These are phyloP conservation scores for Magnaporthiopsis incrustans DNA, from an alignment of 2,329 filamentous ascomycete genomes.

Conservation along the genomic window DNA sequence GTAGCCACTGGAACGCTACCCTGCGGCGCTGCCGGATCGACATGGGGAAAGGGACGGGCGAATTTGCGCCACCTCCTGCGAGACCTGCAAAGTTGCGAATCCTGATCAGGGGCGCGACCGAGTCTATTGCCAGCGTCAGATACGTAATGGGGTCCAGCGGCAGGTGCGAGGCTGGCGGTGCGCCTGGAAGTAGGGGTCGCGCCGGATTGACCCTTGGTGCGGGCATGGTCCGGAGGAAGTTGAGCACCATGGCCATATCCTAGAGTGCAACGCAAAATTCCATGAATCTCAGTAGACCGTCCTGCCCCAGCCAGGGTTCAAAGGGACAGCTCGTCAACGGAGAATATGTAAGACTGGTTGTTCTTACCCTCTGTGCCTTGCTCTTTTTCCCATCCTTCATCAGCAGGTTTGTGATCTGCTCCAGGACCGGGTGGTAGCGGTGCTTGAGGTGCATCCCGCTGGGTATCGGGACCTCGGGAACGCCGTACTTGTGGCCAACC, in stretches of 20 bases:
- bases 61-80: slow-evolving; percentile 75
- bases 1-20: slow-evolving; percentile 78
- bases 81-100: slow-evolving; percentile 69
- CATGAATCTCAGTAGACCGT: background rate
- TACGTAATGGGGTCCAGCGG: slow-evolving; percentile 86
- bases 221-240: slow-evolving; percentile 73
- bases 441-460: slow-evolving; percentile 59
- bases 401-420: slow-evolving; percentile 81
- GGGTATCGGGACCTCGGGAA: slow-evolving; percentile 60
- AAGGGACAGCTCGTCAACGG: background rate
- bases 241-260: slow-evolving; percentile 81
- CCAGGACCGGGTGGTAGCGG: slow-evolving; percentile 76
- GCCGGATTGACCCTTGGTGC: slow-evolving; percentile 67
- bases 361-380: slow-evolving; percentile 73
- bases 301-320: too few relatives aligned
- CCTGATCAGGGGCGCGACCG: slow-evolving; percentile 78
- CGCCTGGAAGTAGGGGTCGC: slow-evolving; percentile 65
- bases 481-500: slow-evolving; percentile 67
- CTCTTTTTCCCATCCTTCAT: slow-evolving; percentile 90
- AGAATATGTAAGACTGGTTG: slow-evolving; percentile 3
- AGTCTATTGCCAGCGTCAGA: slow-evolving; percentile 84
- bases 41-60: slow-evolving; percentile 77
- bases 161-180: slow-evolving; percentile 69
- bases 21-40: slow-evolving; percentile 67
- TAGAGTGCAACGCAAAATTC: slow-evolving; percentile 27